Base-by-base conservation (phyloP, 208 protist genomes). In the Wallacemonas collosoma region DNA sequence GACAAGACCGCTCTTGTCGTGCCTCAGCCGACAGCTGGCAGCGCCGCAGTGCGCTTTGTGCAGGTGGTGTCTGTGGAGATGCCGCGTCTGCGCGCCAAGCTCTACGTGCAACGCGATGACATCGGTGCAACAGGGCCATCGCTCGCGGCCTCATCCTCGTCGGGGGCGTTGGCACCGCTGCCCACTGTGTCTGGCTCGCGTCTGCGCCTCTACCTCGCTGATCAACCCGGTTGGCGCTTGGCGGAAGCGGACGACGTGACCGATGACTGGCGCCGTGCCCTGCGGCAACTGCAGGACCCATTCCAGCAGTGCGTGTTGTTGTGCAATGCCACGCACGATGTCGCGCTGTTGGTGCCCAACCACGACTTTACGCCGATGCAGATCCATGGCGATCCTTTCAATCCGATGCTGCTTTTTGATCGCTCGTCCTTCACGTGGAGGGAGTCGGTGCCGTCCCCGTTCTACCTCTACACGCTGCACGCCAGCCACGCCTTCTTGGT, bases 391-490 rank as follows among this genome's bases (percentile, higher is more conserved):
- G 85, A 93, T 55, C 87, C 89, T 26, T 93, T 93, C 62, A 79
- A 73, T 41, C 63, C 73, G 26, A 60, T 86, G 66, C 74, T 94
- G 51, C 75, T 95, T 11, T 89, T 94, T 15, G 86, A 96, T 53
- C 82, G 91, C 38, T 74, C 83, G 15, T 89, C 86, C 44, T 77
- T 90, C 65, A 74, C 71, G 7, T 96, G 90, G 91, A 70, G 85
- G n/a, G 89, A 92, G 66, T 66, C 64, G 57, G 84, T 97, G 44
- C 82, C 87, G 14, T 89, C 93, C n/a, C 85, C 88, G 9, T 95
- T 95, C 68, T 98, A 97, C 80, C 58, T 93, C 11, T 97, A 94
- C 83, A 70, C 82, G 2, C 82, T 98, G 36, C 94, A 98, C 78
- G 73, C 93, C 26, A 95, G 89, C 72, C 68, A 86, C 48, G 87